Percentiles rank a stretch among this genome's conserved stretches.
These are phyloP conservation scores for Diaporthe sp. DNA, from an alignment of 2,329 filamentous ascomycete genomes.

Conservation along the genomic window DNA sequence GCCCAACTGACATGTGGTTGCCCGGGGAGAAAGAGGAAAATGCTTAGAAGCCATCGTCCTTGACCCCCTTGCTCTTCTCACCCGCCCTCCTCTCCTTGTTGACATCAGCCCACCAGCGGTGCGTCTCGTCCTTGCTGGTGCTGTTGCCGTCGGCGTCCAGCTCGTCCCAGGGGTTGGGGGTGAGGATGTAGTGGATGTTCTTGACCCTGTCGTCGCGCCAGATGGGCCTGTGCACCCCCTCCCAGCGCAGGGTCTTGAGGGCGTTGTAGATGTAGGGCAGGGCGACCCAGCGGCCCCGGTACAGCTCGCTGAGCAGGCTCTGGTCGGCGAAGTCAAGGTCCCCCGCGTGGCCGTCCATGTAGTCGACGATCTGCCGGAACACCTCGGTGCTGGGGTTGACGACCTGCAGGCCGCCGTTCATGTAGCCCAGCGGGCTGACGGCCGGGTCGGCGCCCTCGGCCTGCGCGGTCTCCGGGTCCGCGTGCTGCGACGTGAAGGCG, in stretches of 20 bases:
- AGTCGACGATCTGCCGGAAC: slow-evolving; percentile 64
- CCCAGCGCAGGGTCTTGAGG: slow-evolving; percentile 71
- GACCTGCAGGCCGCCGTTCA: slow-evolving; percentile 71
- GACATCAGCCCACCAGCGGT: slow-evolving; percentile 69
- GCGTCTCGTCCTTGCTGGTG: slow-evolving; percentile 61
- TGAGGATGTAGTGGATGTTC: slow-evolving; percentile 73
- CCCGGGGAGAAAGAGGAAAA: neutral
- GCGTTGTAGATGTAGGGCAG: slow-evolving; percentile 75
- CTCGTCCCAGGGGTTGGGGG: slow-evolving; percentile 74
- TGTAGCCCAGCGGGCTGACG: slow-evolving; percentile 63
- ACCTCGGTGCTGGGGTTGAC: slow-evolving; percentile 64
- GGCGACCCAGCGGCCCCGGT: slow-evolving; percentile 68
- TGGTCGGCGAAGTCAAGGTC: slow-evolving; percentile 73
- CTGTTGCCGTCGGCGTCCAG: slow-evolving; percentile 59
- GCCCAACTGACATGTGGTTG: too few relatives aligned
- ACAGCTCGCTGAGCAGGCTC: slow-evolving; percentile 69
- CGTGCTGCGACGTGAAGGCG: slow-evolving; percentile 70
- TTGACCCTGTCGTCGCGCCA: slow-evolving; percentile 72
- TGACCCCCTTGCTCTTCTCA: slow-evolving; percentile 58
- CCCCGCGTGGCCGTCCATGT: slow-evolving; percentile 63
- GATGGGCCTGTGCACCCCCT: slow-evolving; percentile 66
- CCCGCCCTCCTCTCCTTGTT: slow-evolving; percentile 60
- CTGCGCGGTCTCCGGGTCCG: slow-evolving; percentile 62
- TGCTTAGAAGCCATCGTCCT: slow-evolving; percentile 51
- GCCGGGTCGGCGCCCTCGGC: slow-evolving; percentile 58